These are phyloP conservation scores for Elongisporangium prolatum DNA, from an alignment of 352 stramenopile species.

Conservation along the genomic window DNA sequence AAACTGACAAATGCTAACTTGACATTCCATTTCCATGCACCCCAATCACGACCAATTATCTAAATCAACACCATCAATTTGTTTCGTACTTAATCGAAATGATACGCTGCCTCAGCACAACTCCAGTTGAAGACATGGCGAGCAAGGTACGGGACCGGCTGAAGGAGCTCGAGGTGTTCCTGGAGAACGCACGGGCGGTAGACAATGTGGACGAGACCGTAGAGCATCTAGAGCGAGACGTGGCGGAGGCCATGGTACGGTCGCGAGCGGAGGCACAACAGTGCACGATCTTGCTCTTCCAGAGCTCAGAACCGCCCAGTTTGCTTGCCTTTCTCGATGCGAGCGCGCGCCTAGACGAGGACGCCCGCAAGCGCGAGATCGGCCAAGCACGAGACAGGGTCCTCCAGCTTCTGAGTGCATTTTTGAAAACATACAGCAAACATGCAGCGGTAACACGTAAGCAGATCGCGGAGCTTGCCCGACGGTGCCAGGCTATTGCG, in stretches of 20 bases:
- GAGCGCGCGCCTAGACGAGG: slow-evolving; percentile 39
- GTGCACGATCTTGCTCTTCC: slow-evolving; percentile 58
- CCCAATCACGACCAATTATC: too few relatives aligned
- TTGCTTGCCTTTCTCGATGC: slow-evolving; percentile 51
- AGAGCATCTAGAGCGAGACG: slow-evolving; percentile 42
- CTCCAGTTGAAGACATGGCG: slow-evolving; percentile 15
- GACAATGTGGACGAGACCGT: slow-evolving; percentile 66
- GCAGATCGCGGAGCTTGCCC: slow-evolving; percentile 38
- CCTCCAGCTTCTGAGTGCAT: slow-evolving; percentile 38
- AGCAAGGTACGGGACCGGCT: slow-evolving; percentile 47
- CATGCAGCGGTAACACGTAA: slow-evolving; percentile 41
- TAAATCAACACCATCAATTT: neutral
- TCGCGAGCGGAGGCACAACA: slow-evolving; percentile 58
- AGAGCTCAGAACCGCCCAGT: slow-evolving; percentile 44
- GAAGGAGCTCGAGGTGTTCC: slow-evolving; percentile 53
- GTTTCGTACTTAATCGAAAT: slow-evolving; percentile 1
- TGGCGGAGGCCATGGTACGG: slow-evolving; percentile 41
- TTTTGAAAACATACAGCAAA: slow-evolving; percentile 46
- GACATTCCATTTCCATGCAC: too few relatives aligned
- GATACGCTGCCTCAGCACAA: neutral
- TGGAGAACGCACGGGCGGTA: slow-evolving; percentile 50
- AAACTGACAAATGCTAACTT: too few relatives aligned
- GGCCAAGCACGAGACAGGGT: slow-evolving; percentile 38
- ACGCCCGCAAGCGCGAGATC: slow-evolving; percentile 56
- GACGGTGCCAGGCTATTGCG: slow-evolving; percentile 45